Conservation (phyloP, 2,329 filamentous ascomycete genomes). For the Aspergillus ibericus region DNA sequence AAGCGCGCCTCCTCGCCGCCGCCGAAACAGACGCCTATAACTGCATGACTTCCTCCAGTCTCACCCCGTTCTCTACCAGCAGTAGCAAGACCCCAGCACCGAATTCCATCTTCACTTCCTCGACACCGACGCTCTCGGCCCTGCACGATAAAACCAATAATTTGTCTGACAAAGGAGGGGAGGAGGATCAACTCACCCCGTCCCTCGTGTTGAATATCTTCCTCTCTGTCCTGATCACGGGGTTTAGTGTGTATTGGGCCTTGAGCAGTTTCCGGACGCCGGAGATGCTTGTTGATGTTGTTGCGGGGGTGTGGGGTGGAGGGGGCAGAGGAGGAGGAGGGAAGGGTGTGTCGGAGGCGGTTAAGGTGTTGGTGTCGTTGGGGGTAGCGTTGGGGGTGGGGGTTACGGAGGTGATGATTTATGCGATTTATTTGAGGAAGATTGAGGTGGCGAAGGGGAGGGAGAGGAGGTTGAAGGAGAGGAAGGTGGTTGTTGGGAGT, state of each 20-base stretch:
- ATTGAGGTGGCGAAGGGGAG: constrained; percentile 39
- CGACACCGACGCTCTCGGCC: constrained; percentile 58
- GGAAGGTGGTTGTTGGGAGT: constrained; percentile 36
- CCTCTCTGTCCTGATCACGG: constrained; percentile 75
- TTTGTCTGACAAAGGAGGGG: constrained; percentile 34
- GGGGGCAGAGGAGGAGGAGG: constrained; percentile 13
- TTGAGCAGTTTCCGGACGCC: constrained; percentile 40
- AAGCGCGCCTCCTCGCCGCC: constrained; percentile 78
- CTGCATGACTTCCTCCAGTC: constrained; percentile 68
- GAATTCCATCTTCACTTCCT: constrained; percentile 48
- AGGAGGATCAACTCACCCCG: constrained; percentile 48
- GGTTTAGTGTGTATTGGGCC: constrained; percentile 48
- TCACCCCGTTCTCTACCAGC: constrained; percentile 54
- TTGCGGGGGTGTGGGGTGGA: constrained; percentile 17
- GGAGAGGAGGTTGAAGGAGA: constrained; percentile 41
- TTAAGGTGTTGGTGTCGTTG: constrained; percentile 43
- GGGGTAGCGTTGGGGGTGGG: constrained; percentile 45
- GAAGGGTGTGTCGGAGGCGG: constrained; percentile 31
- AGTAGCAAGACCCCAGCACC: constrained; percentile 16
- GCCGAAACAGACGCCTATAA: constrained; percentile 82
- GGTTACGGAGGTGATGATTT: constrained; percentile 49
- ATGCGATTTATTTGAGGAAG: constrained; percentile 49
- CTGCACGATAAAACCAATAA: constrained; percentile 31
- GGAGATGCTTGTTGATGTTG: constrained; percentile 23
- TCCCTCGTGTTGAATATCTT: constrained; percentile 83